Base-by-base conservation (phyloP, 2,329 filamentous ascomycete genomes). In the Rutstroemia sydowiana region DNA sequence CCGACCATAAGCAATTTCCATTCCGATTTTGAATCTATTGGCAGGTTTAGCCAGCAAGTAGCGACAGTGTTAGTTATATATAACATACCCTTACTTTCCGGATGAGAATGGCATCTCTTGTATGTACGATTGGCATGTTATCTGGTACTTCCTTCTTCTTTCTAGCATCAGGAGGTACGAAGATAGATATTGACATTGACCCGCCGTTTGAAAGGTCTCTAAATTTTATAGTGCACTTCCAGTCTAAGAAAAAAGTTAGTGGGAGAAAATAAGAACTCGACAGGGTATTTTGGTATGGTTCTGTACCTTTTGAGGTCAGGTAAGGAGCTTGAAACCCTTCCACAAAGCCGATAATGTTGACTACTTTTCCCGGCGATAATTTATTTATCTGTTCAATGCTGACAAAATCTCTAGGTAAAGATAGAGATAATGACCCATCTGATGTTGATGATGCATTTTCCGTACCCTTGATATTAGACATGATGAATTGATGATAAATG, bases 301-400 rank as follows among this genome's bases (percentile, higher is more conserved):
- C 75, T 49, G 55, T 70, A 1, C n/a, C n/a, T n/a, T n/a, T n/a
- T n/a, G n/a, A n/a, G n/a, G 81, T 81, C 10, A 65, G 51, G 0
- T 71, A 72, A 1, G 81, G 77, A 1, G 73, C 67, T 52, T 79
- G 74, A 45, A 74, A 75, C 59, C 92, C 87, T 47, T 80, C 78
- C 3, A 92, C 78, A 4, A 92, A 68, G 1, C 88, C 90, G 46
- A 89, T 76, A 37, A 93, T 69, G 67, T 73, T 84, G 57, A 83
- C 71, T 41, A 18, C 26, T 20, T 7, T 31, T 4, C 34, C n/a
- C 6, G 34, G 18, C 18, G 34, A 18, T 18, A 37, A 16, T 28
- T 73, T 65, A 56, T 69, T 62, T 58, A 75, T 66, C 10, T 63
- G 36, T 31, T 57, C 42, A 37, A 79, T 67, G 39, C 69, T 66